These are phyloP conservation scores for Annulohypoxylon nitens DNA, from an alignment of 495 filamentous ascomycete genomes.

Conservation along the genomic window DNA sequence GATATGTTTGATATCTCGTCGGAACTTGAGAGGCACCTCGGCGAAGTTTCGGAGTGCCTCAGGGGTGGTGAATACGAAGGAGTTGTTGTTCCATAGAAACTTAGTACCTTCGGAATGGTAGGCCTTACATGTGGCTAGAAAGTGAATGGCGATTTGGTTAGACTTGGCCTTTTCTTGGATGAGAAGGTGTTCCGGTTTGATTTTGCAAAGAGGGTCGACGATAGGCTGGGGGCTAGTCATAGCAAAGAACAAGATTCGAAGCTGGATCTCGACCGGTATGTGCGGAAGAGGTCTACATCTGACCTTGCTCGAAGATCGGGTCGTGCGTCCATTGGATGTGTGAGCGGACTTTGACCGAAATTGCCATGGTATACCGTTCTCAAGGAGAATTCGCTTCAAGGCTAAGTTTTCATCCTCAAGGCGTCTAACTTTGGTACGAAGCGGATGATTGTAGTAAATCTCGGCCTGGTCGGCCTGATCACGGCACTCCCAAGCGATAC, in stretches of 20 bases:
- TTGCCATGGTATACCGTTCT: constrained; percentile 57
- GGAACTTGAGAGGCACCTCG: constrained; percentile 50
- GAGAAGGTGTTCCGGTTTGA: constrained; percentile 51
- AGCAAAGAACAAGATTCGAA: constrained; percentile 60
- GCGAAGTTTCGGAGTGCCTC: constrained; percentile 57
- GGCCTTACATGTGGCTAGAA: constrained; percentile 59
- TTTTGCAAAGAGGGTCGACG: constrained; percentile 60
- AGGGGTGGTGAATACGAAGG: constrained; percentile 61
- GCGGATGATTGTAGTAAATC: constrained; percentile 55
- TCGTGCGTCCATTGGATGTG: constrained; percentile 23
- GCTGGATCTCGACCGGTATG: constrained; percentile 60
- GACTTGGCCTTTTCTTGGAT: constrained; percentile 51
- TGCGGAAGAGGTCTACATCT: constrained; percentile 47
- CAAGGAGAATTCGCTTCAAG: constrained; percentile 56
- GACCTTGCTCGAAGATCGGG: constrained; percentile 36
- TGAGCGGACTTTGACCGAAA: constrained; percentile 31
- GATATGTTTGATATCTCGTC: constrained; percentile 54
- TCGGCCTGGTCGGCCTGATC: constrained; percentile 59
- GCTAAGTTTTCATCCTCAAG: constrained; percentile 54
- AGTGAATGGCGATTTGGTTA: constrained; percentile 57
- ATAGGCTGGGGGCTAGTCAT: constrained; percentile 60
- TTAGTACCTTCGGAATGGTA: constrained; percentile 57
- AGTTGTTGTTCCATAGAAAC: constrained; percentile 60
- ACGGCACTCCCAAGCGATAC: constrained; percentile 56
- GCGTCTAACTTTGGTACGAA: constrained; percentile 52